phyloP scores from a whole-genome alignment of 1,284 basidiomycete genomes.

The Peniophora sp. region DNA sequence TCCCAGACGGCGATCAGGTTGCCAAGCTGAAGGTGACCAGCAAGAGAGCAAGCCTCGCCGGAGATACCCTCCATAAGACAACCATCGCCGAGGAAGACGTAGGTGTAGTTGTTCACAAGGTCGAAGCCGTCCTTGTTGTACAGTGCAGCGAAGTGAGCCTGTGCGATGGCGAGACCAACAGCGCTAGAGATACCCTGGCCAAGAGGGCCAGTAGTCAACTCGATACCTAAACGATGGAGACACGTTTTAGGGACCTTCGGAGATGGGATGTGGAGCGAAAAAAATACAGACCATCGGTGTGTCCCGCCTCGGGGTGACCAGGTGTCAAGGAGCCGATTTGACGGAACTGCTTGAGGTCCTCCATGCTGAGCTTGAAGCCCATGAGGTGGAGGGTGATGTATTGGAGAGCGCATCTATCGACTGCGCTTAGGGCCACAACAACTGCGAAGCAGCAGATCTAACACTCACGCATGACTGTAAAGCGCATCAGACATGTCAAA shows the following conservation, averaged over 20 bases:
- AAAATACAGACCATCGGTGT: slow-evolving; percentile 65
- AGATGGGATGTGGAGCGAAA: background rate
- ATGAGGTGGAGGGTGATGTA: slow-evolving; percentile 80
- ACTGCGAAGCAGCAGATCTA: background rate
- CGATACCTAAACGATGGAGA: slow-evolving; percentile 46
- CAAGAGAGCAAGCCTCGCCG: slow-evolving; percentile 85
- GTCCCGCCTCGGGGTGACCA: slow-evolving; percentile 85
- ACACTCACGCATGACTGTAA: slow-evolving; percentile 59
- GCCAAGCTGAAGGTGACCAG: slow-evolving; percentile 88
- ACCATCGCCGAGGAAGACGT: slow-evolving; percentile 88
- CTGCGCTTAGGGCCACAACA: background rate
- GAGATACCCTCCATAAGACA: slow-evolving; percentile 96
- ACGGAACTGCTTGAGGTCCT: slow-evolving; percentile 80
- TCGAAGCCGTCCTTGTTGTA: slow-evolving; percentile 87
- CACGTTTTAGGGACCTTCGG: slow-evolving; percentile 2
- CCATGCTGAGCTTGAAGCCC: slow-evolving; percentile 78
- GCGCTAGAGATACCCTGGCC: slow-evolving; percentile 92
- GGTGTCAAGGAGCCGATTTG: slow-evolving; percentile 86
- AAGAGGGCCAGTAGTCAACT: slow-evolving; percentile 94
- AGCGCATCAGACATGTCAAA: slow-evolving; percentile 2
- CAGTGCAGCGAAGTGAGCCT: slow-evolving; percentile 81
- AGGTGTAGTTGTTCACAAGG: slow-evolving; percentile 88
- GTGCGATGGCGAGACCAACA: slow-evolving; percentile 89
- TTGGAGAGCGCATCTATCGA: slow-evolving; percentile 73
- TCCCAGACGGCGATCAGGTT: slow-evolving; percentile 76